phyloP scores from a whole-genome alignment of 129 eudicot species.

The Scalesia atractyloides region DNA sequence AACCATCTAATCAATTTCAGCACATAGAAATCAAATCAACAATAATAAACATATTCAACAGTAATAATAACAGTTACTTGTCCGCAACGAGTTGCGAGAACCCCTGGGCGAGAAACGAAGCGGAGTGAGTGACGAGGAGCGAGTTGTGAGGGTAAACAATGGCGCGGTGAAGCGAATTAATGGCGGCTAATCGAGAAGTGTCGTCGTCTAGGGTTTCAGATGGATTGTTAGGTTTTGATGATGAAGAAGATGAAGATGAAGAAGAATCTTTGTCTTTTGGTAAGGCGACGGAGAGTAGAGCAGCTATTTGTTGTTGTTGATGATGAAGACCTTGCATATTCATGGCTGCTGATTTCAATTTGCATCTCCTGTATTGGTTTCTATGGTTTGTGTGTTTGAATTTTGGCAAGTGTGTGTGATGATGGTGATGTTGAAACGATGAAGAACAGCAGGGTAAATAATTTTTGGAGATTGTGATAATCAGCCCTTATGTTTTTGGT shows the following conservation, averaged over 20 bases:
- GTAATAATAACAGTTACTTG: constrained; percentile 49
- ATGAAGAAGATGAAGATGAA: constrained; percentile 29
- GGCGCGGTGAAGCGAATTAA: constrained; percentile 80
- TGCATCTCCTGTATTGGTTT: constrained; percentile 43
- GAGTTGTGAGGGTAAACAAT: constrained; percentile 87
- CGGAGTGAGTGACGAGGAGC: constrained; percentile 80
- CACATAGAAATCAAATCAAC: constrained; percentile 12
- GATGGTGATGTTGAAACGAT: background rate
- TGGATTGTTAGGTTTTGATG: constrained; percentile 27
- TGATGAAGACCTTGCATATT: constrained; percentile 95
- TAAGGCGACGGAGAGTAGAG: constrained; percentile 83
- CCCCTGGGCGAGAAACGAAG: constrained; percentile 82
- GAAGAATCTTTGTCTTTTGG: constrained; percentile 53
- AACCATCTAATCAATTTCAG: background rate
- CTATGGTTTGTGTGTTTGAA: constrained; percentile 29
- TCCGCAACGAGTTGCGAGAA: constrained; percentile 83
- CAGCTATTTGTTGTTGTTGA: constrained; percentile 85
- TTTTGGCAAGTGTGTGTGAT: constrained; percentile 14
- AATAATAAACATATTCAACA: background rate
- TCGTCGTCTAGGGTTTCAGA: constrained; percentile 52
- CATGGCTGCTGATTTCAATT: constrained; percentile 19
- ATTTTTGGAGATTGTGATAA: background rate
- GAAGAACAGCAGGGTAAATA: constrained; percentile 13
- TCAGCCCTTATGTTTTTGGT: background rate
- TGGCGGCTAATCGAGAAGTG: constrained; percentile 62